phyloP scores from a whole-genome alignment of 169 alveolate species.

The Theileria luwenshuni region DNA sequence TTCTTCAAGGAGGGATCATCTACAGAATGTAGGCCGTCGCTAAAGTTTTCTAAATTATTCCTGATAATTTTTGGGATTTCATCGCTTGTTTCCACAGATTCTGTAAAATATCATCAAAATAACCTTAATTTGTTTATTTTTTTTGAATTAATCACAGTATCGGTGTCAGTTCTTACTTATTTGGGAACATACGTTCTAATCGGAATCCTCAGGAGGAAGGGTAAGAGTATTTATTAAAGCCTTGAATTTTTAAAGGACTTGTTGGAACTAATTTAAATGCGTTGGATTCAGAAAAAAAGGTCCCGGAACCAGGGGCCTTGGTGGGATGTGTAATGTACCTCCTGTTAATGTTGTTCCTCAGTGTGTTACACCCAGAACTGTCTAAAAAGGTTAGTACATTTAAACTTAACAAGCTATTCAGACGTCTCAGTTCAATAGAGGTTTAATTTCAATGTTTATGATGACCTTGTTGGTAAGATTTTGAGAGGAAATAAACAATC shows the following conservation, averaged over 20 bases:
- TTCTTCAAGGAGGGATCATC: not conserved
- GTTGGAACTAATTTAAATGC: constrained; percentile 26
- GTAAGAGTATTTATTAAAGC: not conserved
- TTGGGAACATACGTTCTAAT: constrained; percentile 17
- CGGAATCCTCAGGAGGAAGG: not conserved
- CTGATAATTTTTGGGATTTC: constrained; percentile 19
- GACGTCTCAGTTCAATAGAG: constrained; percentile 8
- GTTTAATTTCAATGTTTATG: constrained; percentile 15
- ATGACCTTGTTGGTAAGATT: constrained; percentile 55
- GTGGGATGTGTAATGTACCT: constrained; percentile 54
- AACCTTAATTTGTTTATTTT: not conserved
- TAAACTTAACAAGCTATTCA: not conserved
- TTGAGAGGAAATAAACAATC: not conserved
- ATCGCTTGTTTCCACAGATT: constrained; percentile 4
- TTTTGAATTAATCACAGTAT: not conserved
- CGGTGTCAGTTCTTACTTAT: not conserved
- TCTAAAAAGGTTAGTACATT: constrained; percentile 12
- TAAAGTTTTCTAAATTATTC: constrained; percentile 15
- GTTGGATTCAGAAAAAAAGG: constrained; percentile 23
- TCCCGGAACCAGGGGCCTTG: constrained; percentile 66
- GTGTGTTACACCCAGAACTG: not conserved
- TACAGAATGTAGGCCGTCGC: constrained; percentile 8
- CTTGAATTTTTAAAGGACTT: constrained; percentile 18
- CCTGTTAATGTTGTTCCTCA: constrained; percentile 11
- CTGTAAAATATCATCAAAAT: not conserved